These are phyloP conservation scores for Eucalyptus tenuipes DNA, from an alignment of 345 rosid genomes.

Conservation along the genomic window DNA sequence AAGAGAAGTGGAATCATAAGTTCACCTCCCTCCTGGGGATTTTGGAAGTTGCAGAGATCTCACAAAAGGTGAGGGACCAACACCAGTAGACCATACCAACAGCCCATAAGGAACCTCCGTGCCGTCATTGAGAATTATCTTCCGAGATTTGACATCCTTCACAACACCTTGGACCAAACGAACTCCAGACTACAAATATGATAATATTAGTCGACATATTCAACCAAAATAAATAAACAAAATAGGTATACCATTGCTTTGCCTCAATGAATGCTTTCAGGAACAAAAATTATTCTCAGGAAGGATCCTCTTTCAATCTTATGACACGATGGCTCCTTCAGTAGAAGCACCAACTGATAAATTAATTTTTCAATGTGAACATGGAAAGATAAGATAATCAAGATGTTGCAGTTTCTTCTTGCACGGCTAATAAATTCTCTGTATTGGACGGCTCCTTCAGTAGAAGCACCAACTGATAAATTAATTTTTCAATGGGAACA, in stretches of 20 bases:
- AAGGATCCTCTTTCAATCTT: background rate
- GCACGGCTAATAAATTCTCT: background rate
- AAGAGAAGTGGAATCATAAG: background rate
- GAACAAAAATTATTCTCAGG: background rate
- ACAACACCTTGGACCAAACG: slow-evolving; percentile 78
- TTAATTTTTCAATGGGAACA: background rate
- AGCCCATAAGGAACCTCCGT: slow-evolving; percentile 85
- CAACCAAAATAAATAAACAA: background rate
- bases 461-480: background rate
- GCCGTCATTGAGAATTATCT: slow-evolving; percentile 68
- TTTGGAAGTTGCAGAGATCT: slow-evolving; percentile 67
- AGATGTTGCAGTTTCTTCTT: background rate
- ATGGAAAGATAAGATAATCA: background rate
- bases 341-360: background rate
- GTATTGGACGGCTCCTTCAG: background rate
- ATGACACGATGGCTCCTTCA: background rate
- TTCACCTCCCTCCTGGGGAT: slow-evolving; percentile 87
- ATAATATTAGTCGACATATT: background rate
- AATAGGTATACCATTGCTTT: background rate
- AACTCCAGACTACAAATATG: slow-evolving; percentile 65
- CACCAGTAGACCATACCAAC: slow-evolving; percentile 94
- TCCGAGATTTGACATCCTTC: slow-evolving; percentile 73
- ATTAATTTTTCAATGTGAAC: background rate
- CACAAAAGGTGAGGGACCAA: slow-evolving; percentile 75
- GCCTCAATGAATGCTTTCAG: background rate